phyloP scores from a whole-genome alignment of 202 grass and related monocot species.

The Panicum hallii region DNA sequence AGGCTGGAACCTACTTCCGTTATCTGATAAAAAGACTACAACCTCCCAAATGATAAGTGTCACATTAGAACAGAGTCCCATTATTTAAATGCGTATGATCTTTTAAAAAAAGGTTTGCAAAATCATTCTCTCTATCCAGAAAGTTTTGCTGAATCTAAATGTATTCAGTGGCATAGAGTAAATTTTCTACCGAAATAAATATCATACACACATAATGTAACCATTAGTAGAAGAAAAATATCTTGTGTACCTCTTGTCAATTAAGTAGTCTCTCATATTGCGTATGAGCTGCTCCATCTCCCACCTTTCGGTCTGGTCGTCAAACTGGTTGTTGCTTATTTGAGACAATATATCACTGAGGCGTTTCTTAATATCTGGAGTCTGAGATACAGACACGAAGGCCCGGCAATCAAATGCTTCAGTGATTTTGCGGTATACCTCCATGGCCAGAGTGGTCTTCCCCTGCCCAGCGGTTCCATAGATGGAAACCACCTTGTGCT shows the following conservation, averaged over 20 bases:
- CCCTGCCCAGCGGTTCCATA: neutral
- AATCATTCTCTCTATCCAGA: too few species aligned
- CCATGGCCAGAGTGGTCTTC: conserved; percentile 11
- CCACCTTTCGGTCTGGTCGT: neutral
- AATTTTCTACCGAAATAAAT: too few species aligned
- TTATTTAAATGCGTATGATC: too few species aligned
- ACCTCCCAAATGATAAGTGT: too few species aligned
- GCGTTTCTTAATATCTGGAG: neutral
- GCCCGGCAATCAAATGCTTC: neutral
- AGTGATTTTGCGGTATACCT: neutral
- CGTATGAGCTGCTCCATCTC: neutral
- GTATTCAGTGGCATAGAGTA: too few species aligned
- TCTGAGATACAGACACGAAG: neutral
- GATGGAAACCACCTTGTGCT: conserved; percentile 21
- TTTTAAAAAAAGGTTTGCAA: too few species aligned
- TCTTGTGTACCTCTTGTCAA: neutral
- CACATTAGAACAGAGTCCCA: too few species aligned
- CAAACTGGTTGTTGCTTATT: neutral
- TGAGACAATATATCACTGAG: neutral
- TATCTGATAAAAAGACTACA: neutral
- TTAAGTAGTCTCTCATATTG: neutral
- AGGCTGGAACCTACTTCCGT: neutral
- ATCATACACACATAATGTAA: too few species aligned
- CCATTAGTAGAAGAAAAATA: neutral
- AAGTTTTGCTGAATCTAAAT: too few species aligned